These are phyloP conservation scores for Tuctoria greenei DNA, from an alignment of 176 grass and related monocot species.

Conservation along the genomic window DNA sequence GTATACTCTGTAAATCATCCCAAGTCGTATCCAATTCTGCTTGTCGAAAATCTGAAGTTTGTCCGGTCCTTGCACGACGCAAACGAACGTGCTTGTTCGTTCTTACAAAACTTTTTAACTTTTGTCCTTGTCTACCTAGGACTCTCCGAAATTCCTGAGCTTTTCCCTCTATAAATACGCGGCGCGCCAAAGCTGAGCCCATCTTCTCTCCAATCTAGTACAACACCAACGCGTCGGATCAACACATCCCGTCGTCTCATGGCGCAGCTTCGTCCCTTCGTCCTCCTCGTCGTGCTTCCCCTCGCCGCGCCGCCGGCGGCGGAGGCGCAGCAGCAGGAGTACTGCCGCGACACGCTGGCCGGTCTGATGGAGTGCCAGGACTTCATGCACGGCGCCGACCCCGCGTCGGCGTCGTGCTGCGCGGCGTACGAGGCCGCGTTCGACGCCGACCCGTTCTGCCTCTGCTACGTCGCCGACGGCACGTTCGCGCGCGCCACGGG, in stretches of 20 bases:
- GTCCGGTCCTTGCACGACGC: conserved; percentile 18
- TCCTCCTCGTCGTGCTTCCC: not conserved
- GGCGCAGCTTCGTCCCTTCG: not conserved
- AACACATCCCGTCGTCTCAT: not conserved
- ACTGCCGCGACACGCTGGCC: conserved; percentile 34
- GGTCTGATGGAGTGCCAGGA: conserved; percentile 27
- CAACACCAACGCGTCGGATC: not conserved
- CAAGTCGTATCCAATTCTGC: too few relatives aligned
- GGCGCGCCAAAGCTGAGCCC: not conserved
- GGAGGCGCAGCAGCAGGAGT: not conserved
- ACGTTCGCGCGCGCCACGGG: conserved; percentile 37
- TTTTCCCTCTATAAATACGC: not conserved
- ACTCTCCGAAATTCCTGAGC: not conserved
- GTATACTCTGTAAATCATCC: too few relatives aligned
- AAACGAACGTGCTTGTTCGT: not conserved
- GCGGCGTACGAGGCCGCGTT: conserved; percentile 30
- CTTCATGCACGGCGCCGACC: conserved; percentile 37
- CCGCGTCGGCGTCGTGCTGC: conserved; percentile 37
- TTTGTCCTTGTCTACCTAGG: not conserved
- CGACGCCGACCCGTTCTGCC: conserved; percentile 43
- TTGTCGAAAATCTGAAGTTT: not conserved
- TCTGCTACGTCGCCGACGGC: conserved; percentile 57
- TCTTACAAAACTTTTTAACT: not conserved
- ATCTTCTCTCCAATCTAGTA: not conserved
- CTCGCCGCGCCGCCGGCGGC: not conserved